Evolutionary conservation across 139 green algal species (phyloP), one percentile per base, ranked within the genome.

Genomic region (Bryopsis sp.): DNA sequence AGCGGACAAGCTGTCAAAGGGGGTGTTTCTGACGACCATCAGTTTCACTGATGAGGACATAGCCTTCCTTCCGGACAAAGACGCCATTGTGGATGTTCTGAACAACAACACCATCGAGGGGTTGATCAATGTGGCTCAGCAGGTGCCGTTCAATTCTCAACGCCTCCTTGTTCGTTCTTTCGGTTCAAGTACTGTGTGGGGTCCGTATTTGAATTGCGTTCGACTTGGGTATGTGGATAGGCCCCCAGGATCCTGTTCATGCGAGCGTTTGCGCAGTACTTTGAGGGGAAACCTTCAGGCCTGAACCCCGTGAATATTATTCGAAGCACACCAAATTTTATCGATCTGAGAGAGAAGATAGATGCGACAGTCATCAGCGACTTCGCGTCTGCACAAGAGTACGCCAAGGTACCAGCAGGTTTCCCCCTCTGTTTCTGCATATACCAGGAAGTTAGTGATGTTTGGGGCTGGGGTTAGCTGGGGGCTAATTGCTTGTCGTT

Each of bases 191-290:
- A n/a, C n/a, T n/a, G n/a, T n/a, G n/a, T n/a, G n/a, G n/a, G n/a
- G n/a, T n/a, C n/a, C n/a, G n/a, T n/a, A n/a, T n/a, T n/a, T n/a
- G n/a, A n/a, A n/a, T n/a, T n/a, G n/a, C n/a, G n/a, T n/a, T n/a
- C n/a, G n/a, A n/a, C n/a, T n/a, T n/a, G n/a, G n/a, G n/a, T n/a
- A n/a, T n/a, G n/a, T n/a, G n/a, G n/a, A n/a, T 34, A 69, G 38
- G 68, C 77, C 1, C 87, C 85, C 0, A 80, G 85, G 26, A 72
- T 94, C 47, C 63, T 90, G 29, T 87, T 86, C 74, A 88, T 86
- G 79, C 84, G 82, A 37, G 72, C 77, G 8, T 94, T 94, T 48
- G 75, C 36, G 3, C 69, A 76, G 39, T 85, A 83, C 60, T 90
- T 89, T 67, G 77, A 86, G 8, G 78, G 76, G 72, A 88, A 88